Base-by-base conservation (phyloP, 768 basidiomycete species). In the Panellus pusillus region DNA sequence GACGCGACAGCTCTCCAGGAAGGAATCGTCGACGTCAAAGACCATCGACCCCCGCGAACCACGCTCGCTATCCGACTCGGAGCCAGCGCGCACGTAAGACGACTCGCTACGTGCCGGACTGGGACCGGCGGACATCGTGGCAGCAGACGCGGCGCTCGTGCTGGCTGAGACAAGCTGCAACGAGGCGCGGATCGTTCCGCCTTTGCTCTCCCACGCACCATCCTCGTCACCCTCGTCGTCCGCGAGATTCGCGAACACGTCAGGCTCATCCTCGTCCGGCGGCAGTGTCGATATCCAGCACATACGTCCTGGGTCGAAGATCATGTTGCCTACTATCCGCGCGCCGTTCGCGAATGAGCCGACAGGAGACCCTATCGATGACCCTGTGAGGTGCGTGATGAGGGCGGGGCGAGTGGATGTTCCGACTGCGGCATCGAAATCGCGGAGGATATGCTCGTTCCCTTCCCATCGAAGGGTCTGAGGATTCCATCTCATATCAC, bases 401-500 rank as follows among this genome's bases (percentile, higher is more conserved):
- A 99, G 83, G 14, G 96, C 96, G 7, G 96, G 96, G 24, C 96
- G 87, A 13, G 87, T 87, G 4, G 93, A 92, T 12, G 88, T 86
- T 43, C 86, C 84, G 43, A 90, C 80, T 14, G 81, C 86, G 15
- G 82, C 83, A 39, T 98, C 96, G 67, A 98, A 99, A 50, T 93
- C 94, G 53, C 89, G 86, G 28, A 98, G 78, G 14, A 84, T 83
- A 54, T 89, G 86, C 59, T 99, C 96, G 69, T 99, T 98, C 47
- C 96, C 96, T 76, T 99, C 96, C 96, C 96, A 99, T 32, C 92
- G 87, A 14, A 90, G 81, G 2, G 84, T 85, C 15, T 72, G 74
- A 37, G 96, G 95, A 70, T 99, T 98, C 91, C 93, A 99, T 64
- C 84, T 90, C 96, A 99, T 99, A 50, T 95, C 92, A 18, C 93